A percentile compares a stretch with the other conserved stretches of the same genome.
phyloP scores from a whole-genome alignment of 495 filamentous ascomycete species.

The Hypomontagnella monticulosa region DNA sequence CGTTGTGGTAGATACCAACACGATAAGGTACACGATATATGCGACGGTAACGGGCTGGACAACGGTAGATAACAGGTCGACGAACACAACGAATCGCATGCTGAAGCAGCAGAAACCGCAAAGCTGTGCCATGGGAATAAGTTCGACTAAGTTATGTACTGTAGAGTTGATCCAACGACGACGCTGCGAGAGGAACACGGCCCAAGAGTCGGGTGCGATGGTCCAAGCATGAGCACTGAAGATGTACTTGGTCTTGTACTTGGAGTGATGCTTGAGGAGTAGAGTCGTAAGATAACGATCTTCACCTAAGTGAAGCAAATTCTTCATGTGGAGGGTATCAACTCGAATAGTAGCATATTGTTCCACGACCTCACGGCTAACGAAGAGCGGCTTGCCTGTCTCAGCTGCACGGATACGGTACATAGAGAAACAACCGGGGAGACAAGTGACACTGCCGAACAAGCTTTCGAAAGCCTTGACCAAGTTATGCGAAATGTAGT shows the following conservation, averaged over 20 bases:
- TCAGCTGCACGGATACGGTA: conserved; percentile 95
- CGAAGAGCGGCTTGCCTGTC: conserved; percentile 92
- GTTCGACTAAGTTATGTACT: conserved; percentile 95
- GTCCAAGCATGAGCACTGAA: conserved; percentile 94
- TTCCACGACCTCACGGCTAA: conserved; percentile 88
- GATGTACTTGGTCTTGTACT: conserved; percentile 98
- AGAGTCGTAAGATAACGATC: conserved; percentile 97
- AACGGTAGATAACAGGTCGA: conserved; percentile 90
- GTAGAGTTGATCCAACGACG: conserved; percentile 99
- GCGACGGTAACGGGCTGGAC: conserved; percentile 92
- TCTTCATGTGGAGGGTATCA: conserved; percentile 99
- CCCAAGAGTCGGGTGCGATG: conserved; percentile 91
- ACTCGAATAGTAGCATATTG: conserved; percentile 90
- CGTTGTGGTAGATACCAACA: conserved; percentile 68
- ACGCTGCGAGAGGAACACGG: conserved; percentile 95
- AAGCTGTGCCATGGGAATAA: conserved; percentile 90
- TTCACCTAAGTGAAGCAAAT: conserved; percentile 91
- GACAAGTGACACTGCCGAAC: conserved; percentile 96
- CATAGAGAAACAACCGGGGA: conserved; percentile 99
- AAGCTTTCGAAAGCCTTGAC: conserved; percentile 98
- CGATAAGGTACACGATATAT: conserved; percentile 90
- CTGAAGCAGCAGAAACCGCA: conserved; percentile 99
- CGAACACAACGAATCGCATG: conserved; percentile 97
- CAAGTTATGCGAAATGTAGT: conserved; percentile 98
- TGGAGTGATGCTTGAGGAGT: conserved; percentile 89